phyloP scores from a whole-genome alignment of 1,284 basidiomycete species.

The Puccinia hordei region DNA sequence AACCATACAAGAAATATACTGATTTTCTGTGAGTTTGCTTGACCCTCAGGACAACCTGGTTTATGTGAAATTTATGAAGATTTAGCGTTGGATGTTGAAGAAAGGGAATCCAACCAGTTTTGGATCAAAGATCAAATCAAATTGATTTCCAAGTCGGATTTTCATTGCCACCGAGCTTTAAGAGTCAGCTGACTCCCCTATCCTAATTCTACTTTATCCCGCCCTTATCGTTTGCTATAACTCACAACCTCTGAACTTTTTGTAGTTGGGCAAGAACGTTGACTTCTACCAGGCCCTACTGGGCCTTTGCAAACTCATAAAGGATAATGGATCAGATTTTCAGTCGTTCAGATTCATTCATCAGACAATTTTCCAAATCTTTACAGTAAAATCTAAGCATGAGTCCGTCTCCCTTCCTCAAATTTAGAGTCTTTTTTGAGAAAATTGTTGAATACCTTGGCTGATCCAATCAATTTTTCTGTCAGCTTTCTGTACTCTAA shows the following conservation, averaged over 20 bases:
- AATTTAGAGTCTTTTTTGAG: background rate
- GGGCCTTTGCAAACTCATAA: slow-evolving; percentile 15
- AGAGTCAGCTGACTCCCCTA: background rate
- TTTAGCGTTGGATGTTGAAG: slow-evolving; percentile 32
- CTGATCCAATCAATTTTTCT: background rate
- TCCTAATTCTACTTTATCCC: background rate
- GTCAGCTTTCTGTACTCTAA: too few relatives aligned
- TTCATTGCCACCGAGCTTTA: slow-evolving; percentile 41
- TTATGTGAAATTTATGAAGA: slow-evolving; percentile 50
- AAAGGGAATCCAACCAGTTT: slow-evolving; percentile 7
- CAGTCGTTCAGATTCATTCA: slow-evolving; percentile 36
- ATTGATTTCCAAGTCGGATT: slow-evolving; percentile 41
- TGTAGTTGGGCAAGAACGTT: slow-evolving; percentile 34
- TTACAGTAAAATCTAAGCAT: slow-evolving; percentile 30
- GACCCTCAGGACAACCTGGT: slow-evolving; percentile 28
- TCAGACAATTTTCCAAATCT: slow-evolving; percentile 27
- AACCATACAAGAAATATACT: background rate
- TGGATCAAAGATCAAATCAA: slow-evolving; percentile 16
- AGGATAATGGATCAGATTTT: slow-evolving; percentile 21
- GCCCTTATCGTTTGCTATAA: background rate
- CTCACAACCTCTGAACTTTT: background rate
- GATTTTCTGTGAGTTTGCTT: background rate
- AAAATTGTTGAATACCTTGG: background rate
- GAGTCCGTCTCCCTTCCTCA: slow-evolving; percentile 26
- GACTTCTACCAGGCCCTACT: slow-evolving; percentile 19